Evolutionary conservation across 495 filamentous ascomycete genomes (phyloP), one percentile per base, ranked within the genome.

Genomic region (Aspergillus saccharolyticus): DNA sequence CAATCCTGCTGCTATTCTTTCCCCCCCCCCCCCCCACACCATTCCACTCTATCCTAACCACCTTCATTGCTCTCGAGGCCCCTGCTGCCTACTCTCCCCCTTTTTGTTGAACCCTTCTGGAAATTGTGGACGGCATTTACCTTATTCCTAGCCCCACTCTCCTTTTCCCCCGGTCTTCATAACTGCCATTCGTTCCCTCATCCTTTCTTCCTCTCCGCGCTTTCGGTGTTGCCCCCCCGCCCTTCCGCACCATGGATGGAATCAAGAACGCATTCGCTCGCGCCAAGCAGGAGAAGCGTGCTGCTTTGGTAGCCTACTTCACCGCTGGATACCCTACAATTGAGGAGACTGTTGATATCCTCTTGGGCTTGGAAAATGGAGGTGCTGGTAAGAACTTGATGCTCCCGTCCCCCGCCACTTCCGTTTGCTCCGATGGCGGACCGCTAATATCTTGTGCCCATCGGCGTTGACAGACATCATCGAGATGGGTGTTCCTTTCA

Each of bases 251-350:
- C 54, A 87, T 88, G 87, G 93, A 97, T 59, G 80, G 70, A 47
- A 88, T 98, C 63, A 95, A 89, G 76, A 74, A 85, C 64, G 89
- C 91, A 6, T 98, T 98, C 69, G 85, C 84, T 63, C 86, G 84
- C 80, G 96, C 91, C 82, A 94, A 90, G 78, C 82, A 84, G 65
- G 70, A 81, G 57, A 73, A 77, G 57, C 79, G 74, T 59, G 73
- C 80, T 30, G 93, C 94, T 48, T 79, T 99, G 49, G 89, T 99
- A 53, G 91, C 92, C 30, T 99, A 99, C 79, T 88, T 96, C 63
- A 97, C 94, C 16, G 94, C 93, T 51, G 94, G 94, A 25, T 99
- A 88, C 67, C 94, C 95, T 5, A 90, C 82, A n/a, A 77, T 84
- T 18, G 86, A 87, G 59, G 85, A 89, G 64, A 91, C 90, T 0